Percentiles rank a stretch among this genome's conserved stretches.
phyloP scores from a whole-genome alignment of 2,329 filamentous ascomycete genomes.

The Talaromyces sp. region DNA sequence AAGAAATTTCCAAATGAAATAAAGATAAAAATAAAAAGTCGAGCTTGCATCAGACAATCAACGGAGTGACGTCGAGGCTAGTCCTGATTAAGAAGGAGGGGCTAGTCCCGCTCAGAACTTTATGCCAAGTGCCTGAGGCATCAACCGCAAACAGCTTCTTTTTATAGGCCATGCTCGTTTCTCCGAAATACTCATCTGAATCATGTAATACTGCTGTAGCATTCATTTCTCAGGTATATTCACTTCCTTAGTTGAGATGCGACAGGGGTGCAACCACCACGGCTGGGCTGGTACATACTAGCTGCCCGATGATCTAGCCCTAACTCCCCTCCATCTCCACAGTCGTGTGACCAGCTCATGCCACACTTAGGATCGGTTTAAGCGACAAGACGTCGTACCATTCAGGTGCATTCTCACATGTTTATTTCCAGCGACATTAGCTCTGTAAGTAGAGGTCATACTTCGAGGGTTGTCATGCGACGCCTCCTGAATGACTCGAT shows the following conservation, averaged over 20 bases:
- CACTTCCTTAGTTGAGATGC: not conserved
- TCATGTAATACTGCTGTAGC: not conserved
- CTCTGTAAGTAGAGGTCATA: too few species aligned
- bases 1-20: not conserved
- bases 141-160: not conserved
- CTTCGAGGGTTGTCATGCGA: not conserved
- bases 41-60: conserved; percentile 1
- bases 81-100: conserved; percentile 14
- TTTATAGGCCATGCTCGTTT: not conserved
- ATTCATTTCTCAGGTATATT: not conserved
- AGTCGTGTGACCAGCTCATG: conserved; percentile 7
- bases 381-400: not conserved
- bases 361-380: not conserved
- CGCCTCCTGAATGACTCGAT: not conserved
- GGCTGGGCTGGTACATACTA: not conserved
- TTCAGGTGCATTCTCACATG: not conserved
- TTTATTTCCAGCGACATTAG: too few species aligned
- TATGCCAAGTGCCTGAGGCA: conserved; percentile 3
- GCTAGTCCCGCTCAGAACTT: not conserved
- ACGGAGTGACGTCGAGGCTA: conserved; percentile 8
- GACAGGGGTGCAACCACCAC: not conserved
- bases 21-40: not conserved
- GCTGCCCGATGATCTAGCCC: not conserved
- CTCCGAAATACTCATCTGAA: not conserved
- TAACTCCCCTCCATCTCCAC: not conserved